Evolutionary conservation across 2,329 filamentous ascomycete genomes (phyloP).

Genomic region (Exophiala dermatitidis): DNA sequence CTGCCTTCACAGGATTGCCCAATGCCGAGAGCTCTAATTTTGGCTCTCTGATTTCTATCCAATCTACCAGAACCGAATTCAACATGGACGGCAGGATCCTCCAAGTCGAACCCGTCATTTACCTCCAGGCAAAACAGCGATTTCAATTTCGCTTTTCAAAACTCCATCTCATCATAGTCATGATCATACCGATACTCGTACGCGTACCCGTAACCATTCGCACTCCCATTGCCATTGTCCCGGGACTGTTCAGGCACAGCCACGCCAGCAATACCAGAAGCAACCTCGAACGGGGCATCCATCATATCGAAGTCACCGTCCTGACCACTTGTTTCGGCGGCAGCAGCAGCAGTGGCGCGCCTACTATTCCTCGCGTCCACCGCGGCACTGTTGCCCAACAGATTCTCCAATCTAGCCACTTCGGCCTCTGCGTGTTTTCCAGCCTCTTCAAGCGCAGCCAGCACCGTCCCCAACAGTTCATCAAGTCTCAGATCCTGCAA

Average conservation of each 20-base stretch:
- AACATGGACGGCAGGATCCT: background rate
- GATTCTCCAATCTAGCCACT: slow-evolving; percentile 30
- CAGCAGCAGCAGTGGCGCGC: background rate
- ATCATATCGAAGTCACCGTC: slow-evolving; percentile 8
- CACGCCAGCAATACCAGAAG: background rate
- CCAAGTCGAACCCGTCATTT: background rate
- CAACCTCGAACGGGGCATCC: slow-evolving; percentile 14
- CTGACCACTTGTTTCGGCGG: background rate
- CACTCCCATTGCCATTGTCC: no score
- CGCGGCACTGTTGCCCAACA: slow-evolving; percentile 2
- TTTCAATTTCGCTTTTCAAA: background rate
- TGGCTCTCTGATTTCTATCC: no score
- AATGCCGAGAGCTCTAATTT: no score
- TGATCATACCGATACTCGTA: background rate
- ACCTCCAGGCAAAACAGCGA: background rate
- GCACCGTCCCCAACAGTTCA: slow-evolving; percentile 51
- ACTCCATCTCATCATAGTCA: slow-evolving; percentile 18
- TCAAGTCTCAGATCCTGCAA: slow-evolving; percentile 57
- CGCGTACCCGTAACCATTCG: no score
- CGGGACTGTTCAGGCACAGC: no score
- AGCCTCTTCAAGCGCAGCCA: slow-evolving; percentile 54
- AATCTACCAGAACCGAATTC: no score
- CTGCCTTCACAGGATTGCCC: no score
- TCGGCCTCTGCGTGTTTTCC: slow-evolving; percentile 47
- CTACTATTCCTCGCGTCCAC: background rate